phyloP scores from a whole-genome alignment of 768 basidiomycete genomes.

The Astraeus odoratus region DNA sequence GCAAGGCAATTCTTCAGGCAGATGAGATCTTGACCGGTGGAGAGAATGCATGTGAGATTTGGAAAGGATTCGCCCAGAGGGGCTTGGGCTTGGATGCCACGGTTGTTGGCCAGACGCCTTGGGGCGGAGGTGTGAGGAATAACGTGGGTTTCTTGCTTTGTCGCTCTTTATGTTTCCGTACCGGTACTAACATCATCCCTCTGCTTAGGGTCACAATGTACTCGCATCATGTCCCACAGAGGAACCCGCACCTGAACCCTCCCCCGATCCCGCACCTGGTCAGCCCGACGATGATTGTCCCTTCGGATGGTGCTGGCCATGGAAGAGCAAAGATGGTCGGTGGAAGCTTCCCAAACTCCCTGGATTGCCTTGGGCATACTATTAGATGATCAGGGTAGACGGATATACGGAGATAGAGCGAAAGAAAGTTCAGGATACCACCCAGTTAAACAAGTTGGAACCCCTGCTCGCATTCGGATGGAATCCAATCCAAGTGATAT shows the following conservation, averaged over 20 bases:
- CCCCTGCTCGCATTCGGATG: too few relatives aligned
- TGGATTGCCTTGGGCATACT: conserved; percentile 20
- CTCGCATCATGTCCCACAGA: conserved; percentile 32
- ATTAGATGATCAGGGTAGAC: conserved; percentile 1
- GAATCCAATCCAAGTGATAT: too few relatives aligned
- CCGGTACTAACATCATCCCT: background rate
- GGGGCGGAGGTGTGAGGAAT: conserved; percentile 85
- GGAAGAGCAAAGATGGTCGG: conserved; percentile 9
- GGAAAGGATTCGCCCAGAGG: conserved; percentile 76
- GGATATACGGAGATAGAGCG: background rate
- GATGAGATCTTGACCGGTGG: conserved; percentile 87
- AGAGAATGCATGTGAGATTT: conserved; percentile 85
- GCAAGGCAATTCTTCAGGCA: conserved; percentile 86
- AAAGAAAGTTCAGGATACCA: background rate
- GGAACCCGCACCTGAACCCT: conserved; percentile 15
- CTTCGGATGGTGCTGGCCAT: conserved; percentile 20
- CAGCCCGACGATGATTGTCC: conserved; percentile 27
- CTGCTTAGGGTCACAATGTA: conserved; percentile 32
- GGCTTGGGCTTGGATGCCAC: conserved; percentile 76
- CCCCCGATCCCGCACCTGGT: conserved; percentile 27
- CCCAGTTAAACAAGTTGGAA: too few relatives aligned
- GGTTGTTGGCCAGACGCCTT: conserved; percentile 73
- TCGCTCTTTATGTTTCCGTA: background rate
- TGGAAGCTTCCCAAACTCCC: conserved; percentile 10
- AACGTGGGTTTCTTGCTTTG: conserved; percentile 37